Evolutionary conservation across 148 eudicot species (phyloP), one percentile per base, ranked within the genome.

Genomic region (Bassia scoparia): DNA sequence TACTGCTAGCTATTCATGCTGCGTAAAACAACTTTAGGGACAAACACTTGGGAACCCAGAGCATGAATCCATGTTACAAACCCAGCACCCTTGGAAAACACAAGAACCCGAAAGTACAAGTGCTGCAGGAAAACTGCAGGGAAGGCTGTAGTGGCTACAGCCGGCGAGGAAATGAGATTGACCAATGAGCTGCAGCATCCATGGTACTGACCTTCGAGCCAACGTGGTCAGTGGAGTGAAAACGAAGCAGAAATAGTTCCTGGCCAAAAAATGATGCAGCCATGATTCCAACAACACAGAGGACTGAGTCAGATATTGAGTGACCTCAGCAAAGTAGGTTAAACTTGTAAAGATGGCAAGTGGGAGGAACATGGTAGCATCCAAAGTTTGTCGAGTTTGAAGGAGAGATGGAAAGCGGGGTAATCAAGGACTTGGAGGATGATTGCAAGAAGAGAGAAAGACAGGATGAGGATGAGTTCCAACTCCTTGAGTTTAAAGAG

Each of bases 151-250:
- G 75, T 70, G 35, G 77, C 74, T 26, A 87, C 30, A n/a, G 89
- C 69, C 9, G 90, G 90, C 60, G 20, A 86, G 29, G 41, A 93
- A n/a, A 72, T 17, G 98, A 94, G 48, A 82, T 72, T 7, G 76
- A 67, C 46, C 93, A 21, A 94, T 79, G 44, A 94, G 80, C 84
- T 91, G 96, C 71, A 94, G 71, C 21, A 91, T 87, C 83, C 87
- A 44, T 94, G 98, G 84, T 91, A 94, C 49, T 89, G 94, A 59
- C 98, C 98, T 80, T 94, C 98, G 2, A 94, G 79, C 93, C 98
- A 7, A 83, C 79, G 48, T 91, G 98, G 68, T 89, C 97, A n/a
- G 98, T 74, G 6, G 98, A 94, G 81, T 94, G 98, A 55, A 85
- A 88, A 77, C 84, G 87, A n/a, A 91, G 86, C 61, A 91, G 74